Conservation (phyloP, 768 basidiomycete genomes). For the Rhodosporidiobolus sp. region DNA sequence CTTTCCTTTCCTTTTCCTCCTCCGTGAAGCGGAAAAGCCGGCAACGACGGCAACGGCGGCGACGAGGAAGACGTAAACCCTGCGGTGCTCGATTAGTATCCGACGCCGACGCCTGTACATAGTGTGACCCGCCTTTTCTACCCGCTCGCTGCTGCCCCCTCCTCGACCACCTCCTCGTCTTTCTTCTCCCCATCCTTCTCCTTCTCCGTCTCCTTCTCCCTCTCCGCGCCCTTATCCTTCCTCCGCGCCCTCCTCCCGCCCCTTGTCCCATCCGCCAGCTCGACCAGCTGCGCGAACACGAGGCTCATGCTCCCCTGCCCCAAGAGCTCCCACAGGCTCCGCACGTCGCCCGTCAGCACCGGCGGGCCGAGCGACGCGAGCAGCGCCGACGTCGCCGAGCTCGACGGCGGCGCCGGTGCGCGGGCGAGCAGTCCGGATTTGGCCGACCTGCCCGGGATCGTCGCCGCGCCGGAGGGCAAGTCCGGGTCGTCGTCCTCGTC, state of each 20-base stretch:
- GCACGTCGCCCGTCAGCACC: constrained; percentile 26
- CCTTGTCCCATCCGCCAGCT: not conserved
- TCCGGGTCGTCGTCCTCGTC: constrained; percentile 20
- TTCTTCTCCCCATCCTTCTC: too few relatives aligned
- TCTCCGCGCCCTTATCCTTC: not conserved
- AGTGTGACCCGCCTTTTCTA: not conserved
- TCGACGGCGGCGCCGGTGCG: not conserved
- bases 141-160: too few relatives aligned
- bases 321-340: constrained; percentile 15
- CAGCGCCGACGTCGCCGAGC: constrained; percentile 6
- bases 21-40: too few relatives aligned
- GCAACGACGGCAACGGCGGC: too few relatives aligned
- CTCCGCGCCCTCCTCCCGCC: not conserved
- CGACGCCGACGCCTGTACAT: not conserved
- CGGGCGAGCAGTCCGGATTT: not conserved
- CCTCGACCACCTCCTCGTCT: not conserved
- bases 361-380: constrained; percentile 6
- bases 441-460: not conserved
- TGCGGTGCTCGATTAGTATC: too few relatives aligned
- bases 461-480: not conserved
- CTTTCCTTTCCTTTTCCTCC: too few relatives aligned
- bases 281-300: constrained; percentile 5
- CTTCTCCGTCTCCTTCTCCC: not conserved
- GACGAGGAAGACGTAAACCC: too few relatives aligned
- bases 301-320: not conserved